phyloP scores from a whole-genome alignment of 768 basidiomycete species.

The Heimioporus sp. region DNA sequence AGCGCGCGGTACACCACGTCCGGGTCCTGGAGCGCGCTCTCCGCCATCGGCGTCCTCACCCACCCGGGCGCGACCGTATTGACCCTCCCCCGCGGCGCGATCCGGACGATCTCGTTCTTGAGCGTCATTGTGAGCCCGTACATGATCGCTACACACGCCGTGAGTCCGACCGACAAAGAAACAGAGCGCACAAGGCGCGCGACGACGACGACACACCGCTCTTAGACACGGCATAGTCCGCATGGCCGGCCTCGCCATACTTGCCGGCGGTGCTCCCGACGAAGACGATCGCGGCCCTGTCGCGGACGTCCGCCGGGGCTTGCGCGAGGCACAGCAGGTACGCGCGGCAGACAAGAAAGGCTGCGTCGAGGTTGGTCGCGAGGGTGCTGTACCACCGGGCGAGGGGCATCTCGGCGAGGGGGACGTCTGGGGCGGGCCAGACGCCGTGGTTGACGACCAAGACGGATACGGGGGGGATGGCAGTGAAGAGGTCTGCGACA shows the following conservation, averaged over 20 bases:
- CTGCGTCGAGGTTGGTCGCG: conserved; percentile 59
- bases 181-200: neutral
- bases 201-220: conserved; percentile 49
- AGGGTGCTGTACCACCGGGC: conserved; percentile 64
- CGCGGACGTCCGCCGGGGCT: conserved; percentile 41
- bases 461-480: conserved; percentile 49
- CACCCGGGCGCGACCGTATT: conserved; percentile 71
- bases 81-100: conserved; percentile 68
- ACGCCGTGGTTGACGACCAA: conserved; percentile 63
- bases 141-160: conserved; percentile 55
- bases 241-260: conserved; percentile 66
- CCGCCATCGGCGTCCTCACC: conserved; percentile 64
- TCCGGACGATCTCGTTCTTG: conserved; percentile 80
- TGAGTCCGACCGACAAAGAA: neutral
- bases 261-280: conserved; percentile 74
- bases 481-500: conserved; percentile 49
- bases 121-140: conserved; percentile 64
- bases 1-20: conserved; percentile 53
- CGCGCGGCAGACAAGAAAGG: conserved; percentile 66
- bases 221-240: conserved; percentile 66
- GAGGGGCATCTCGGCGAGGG: conserved; percentile 56
- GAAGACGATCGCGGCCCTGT: conserved; percentile 58
- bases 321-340: conserved; percentile 48
- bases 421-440: conserved; percentile 43
- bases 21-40: conserved; percentile 54